Evolutionary conservation across 23 red algal species (phyloP).

Genomic region (Cyanidioschyzon merolae): DNA sequence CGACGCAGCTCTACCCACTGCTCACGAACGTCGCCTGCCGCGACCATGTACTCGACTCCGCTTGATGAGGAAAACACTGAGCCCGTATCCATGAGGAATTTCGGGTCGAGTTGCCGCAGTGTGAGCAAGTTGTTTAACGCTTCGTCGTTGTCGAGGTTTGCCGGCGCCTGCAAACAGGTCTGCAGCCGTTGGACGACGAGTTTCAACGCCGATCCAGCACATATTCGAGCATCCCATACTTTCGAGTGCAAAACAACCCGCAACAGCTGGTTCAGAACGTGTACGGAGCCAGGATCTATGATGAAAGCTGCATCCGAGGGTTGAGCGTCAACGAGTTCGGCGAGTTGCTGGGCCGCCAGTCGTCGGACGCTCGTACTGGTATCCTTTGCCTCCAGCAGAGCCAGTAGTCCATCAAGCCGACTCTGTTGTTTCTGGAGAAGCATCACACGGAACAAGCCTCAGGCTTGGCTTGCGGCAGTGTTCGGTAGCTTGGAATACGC

Average conservation of each 20-base stretch:
- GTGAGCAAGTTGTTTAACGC: constrained; percentile 6
- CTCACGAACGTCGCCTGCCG: constrained; percentile 31
- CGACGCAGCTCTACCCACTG: constrained; percentile 55
- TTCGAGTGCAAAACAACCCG: constrained; percentile 39
- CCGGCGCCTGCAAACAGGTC: neutral
- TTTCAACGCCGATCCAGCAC: constrained; percentile 52
- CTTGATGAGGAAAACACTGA: constrained; percentile 67
- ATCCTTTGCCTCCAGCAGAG: constrained; percentile 45
- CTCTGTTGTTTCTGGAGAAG: constrained; percentile 11
- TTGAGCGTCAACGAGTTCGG: constrained; percentile 32
- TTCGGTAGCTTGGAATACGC: no score
- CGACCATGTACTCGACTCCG: constrained; percentile 60
- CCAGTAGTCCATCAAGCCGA: constrained; percentile 69
- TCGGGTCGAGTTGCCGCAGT: constrained; percentile 44
- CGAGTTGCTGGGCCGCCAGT: constrained; percentile 75
- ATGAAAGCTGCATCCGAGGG: neutral
- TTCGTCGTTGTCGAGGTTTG: neutral
- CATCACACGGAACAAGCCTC: no score
- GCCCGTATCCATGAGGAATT: constrained; percentile 38
- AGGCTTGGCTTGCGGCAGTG: no score
- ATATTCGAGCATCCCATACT: constrained; percentile 71
- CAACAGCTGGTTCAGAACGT: constrained; percentile 38
- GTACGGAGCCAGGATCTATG: constrained; percentile 39
- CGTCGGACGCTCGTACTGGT: constrained; percentile 37
- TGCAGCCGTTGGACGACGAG: neutral